These are phyloP conservation scores for Blastobotrys elegans DNA, from an alignment of 1,139 yeast species.

Conservation along the genomic window DNA sequence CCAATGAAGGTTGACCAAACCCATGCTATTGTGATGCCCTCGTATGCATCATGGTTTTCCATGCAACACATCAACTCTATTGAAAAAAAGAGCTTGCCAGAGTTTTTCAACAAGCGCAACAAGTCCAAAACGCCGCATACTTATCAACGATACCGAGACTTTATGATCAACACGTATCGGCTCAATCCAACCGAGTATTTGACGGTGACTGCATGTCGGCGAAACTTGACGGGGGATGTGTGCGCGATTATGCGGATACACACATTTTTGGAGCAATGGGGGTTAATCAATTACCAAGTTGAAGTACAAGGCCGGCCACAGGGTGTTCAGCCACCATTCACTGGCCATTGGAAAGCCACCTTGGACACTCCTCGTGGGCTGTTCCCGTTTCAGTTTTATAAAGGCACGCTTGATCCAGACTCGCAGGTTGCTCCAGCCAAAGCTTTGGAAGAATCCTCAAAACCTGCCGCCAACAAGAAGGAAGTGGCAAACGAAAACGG, in stretches of 20 bases:
- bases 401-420: conserved; percentile 32
- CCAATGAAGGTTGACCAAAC: conserved; percentile 47
- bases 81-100: conserved; percentile 77
- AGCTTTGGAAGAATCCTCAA: neutral
- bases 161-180: conserved; percentile 89
- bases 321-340: conserved; percentile 64
- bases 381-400: conserved; percentile 72
- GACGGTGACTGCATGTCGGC: conserved; percentile 88
- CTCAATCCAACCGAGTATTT: conserved; percentile 89
- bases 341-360: conserved; percentile 43
- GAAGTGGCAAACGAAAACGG: conserved; percentile 33
- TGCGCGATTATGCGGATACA: conserved; percentile 90
- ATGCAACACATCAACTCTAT: conserved; percentile 62
- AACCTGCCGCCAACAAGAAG: neutral
- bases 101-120: conserved; percentile 72
- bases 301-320: conserved; percentile 70
- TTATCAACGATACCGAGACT: conserved; percentile 83
- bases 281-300: conserved; percentile 90
- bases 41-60: conserved; percentile 88
- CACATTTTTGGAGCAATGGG: conserved; percentile 91
- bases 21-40: conserved; percentile 87
- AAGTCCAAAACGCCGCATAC: conserved; percentile 85
- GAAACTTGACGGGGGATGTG: conserved; percentile 94
- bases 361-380: conserved; percentile 93
- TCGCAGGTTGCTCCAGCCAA: conserved; percentile 17